Evolutionary conservation across 345 rosid species (phyloP).

Genomic region (Microthlaspi erraticum): DNA sequence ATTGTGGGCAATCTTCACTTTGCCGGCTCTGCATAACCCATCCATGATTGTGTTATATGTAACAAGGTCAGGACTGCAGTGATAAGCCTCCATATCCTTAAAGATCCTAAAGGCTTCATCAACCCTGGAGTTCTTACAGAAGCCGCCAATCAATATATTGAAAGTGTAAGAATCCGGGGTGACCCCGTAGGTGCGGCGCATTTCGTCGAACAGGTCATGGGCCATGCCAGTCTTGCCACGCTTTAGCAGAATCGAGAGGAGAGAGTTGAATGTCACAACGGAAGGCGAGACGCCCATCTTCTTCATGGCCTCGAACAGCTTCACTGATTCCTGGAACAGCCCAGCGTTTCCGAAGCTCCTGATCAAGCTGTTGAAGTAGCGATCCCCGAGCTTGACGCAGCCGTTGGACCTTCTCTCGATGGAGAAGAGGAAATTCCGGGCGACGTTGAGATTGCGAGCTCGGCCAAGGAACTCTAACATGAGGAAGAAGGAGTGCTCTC

Average conservation of each 20-base stretch:
- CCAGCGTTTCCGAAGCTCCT: slow-evolving; percentile 73
- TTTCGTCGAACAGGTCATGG: slow-evolving; percentile 68
- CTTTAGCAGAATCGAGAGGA: slow-evolving; percentile 62
- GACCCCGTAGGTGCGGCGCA: slow-evolving; percentile 79
- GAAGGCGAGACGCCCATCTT: slow-evolving; percentile 71
- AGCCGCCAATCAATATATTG: slow-evolving; percentile 73
- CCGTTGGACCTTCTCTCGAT: slow-evolving; percentile 67
- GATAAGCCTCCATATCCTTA: slow-evolving; percentile 59
- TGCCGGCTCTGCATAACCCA: slow-evolving; percentile 84
- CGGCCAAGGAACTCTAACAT: slow-evolving; percentile 73
- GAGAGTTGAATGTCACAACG: slow-evolving; percentile 67
- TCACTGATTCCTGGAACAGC: slow-evolving; percentile 68
- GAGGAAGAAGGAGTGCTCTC: slow-evolving; percentile 57
- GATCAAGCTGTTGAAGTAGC: slow-evolving; percentile 75
- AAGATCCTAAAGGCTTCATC: slow-evolving; percentile 67
- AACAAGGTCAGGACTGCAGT: slow-evolving; percentile 68
- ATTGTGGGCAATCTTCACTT: slow-evolving; percentile 70
- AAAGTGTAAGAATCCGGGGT: slow-evolving; percentile 72
- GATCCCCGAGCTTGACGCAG: slow-evolving; percentile 60
- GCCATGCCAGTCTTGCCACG: slow-evolving; percentile 80
- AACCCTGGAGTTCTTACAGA: slow-evolving; percentile 76
- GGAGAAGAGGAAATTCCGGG: slow-evolving; percentile 75
- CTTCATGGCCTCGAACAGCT: slow-evolving; percentile 71
- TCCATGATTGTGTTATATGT: slow-evolving; percentile 83
- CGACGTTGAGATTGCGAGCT: slow-evolving; percentile 64